Evolutionary conservation across 106 monocot genomes (phyloP).

Genomic region (Amphibolis antarctica): DNA sequence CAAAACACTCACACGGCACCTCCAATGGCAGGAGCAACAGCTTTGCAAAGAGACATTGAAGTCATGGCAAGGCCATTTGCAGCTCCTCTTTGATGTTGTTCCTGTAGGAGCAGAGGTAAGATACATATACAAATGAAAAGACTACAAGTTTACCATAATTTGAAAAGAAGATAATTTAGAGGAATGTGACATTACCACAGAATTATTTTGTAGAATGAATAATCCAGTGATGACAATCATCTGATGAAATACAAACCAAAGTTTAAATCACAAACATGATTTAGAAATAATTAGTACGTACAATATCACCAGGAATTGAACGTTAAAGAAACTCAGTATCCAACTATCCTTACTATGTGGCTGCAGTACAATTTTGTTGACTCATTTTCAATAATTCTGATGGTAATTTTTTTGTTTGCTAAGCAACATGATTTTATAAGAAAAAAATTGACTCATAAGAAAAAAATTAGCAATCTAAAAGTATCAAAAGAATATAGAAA

Average conservation of each 20-base stretch:
- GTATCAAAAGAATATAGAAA: no score
- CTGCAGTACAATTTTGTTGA: no score
- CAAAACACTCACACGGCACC: conserved; percentile 38
- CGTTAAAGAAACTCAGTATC: no score
- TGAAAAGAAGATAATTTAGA: not conserved
- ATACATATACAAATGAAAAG: not conserved
- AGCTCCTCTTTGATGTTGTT: conserved; percentile 40
- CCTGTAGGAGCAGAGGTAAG: conserved; percentile 13
- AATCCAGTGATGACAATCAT: conserved; percentile 33
- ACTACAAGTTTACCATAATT: not conserved
- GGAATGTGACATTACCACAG: conserved; percentile 41
- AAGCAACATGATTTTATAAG: no score
- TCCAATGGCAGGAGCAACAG: conserved; percentile 42
- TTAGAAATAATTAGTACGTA: no score
- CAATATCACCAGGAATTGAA: no score
- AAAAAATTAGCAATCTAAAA: no score
- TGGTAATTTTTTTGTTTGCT: no score
- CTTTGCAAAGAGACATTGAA: conserved; percentile 42
- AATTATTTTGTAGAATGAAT: conserved; percentile 65
- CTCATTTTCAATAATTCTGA: no score
- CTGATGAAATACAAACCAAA: conserved; percentile 11
- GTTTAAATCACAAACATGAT: no score
- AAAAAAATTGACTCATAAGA: no score
- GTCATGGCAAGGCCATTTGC: conserved; percentile 47
- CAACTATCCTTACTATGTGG: no score